Conservation (phyloP, 2,329 filamentous ascomycete species). For the Pseudogymnoascus sp. region DNA sequence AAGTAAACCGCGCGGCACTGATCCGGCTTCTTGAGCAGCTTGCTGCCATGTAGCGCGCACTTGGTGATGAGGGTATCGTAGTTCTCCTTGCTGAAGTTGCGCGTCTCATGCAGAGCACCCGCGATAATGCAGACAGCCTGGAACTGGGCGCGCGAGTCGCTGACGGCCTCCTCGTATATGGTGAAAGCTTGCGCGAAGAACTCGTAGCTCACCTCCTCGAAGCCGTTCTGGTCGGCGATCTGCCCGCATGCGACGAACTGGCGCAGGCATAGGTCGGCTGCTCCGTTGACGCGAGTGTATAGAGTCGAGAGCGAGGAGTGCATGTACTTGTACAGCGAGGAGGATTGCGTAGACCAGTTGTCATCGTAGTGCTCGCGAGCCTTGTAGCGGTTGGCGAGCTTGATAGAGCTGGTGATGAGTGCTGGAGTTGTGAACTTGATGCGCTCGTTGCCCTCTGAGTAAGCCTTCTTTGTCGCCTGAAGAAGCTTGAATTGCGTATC, state of each 20-base stretch:
- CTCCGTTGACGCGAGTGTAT: conserved; percentile 74
- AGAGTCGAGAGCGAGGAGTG: conserved; percentile 80
- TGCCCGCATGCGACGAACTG: conserved; percentile 89
- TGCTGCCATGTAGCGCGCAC: conserved; percentile 91
- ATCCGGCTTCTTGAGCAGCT: conserved; percentile 93
- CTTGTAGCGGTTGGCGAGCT: conserved; percentile 83
- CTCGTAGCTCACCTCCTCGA: conserved; percentile 95
- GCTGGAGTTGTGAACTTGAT: conserved; percentile 94
- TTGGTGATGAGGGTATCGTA: conserved; percentile 99
- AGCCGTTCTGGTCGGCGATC: conserved; percentile 81
- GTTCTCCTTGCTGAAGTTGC: conserved; percentile 91
- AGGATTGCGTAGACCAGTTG: conserved; percentile 64
- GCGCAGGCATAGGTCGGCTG: conserved; percentile 79
- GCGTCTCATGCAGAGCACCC: conserved; percentile 75
- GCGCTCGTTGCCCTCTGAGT: conserved; percentile 84
- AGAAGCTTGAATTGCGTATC: conserved; percentile 91
- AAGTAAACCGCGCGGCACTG: conserved; percentile 95
- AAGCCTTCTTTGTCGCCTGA: conserved; percentile 79
- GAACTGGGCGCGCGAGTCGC: conserved; percentile 93
- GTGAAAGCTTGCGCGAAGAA: conserved; percentile 98
- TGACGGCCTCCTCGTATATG: conserved; percentile 92
- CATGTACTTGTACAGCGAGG: conserved; percentile 89
- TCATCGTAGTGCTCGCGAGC: conserved; percentile 77
- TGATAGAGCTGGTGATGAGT: conserved; percentile 80
- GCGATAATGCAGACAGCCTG: conserved; percentile 95